A percentile compares a stretch with the other conserved stretches of the same genome.
Conservation (phyloP, 129 eudicot species). For the Lactuca sativa region DNA sequence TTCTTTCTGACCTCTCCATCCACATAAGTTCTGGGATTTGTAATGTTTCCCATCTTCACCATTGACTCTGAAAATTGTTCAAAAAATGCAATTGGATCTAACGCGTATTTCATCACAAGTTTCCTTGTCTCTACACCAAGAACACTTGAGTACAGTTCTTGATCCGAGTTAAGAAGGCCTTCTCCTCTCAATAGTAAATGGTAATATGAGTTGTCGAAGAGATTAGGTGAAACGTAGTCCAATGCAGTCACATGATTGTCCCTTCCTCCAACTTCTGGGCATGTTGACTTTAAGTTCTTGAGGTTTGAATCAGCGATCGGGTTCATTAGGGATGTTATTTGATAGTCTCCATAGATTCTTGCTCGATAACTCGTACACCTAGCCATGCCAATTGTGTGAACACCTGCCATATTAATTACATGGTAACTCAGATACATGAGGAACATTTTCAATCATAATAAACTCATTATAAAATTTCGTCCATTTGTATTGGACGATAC, state of each 20-base stretch:
- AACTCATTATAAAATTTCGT: too few relatives aligned
- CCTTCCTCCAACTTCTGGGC: slow-evolving; percentile 58
- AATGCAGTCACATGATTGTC: slow-evolving; percentile 61
- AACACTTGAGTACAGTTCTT: slow-evolving; percentile 75
- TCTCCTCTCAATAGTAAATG: slow-evolving; percentile 63
- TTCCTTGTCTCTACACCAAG: slow-evolving; percentile 58
- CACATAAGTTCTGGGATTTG: slow-evolving; percentile 55
- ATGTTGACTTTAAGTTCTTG: slow-evolving; percentile 44
- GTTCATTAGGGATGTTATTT: slow-evolving; percentile 42
- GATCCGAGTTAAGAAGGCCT: slow-evolving; percentile 82
- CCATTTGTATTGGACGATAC: too few relatives aligned
- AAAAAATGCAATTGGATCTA: slow-evolving; percentile 58
- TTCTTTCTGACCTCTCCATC: slow-evolving; percentile 89
- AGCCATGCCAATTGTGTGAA: slow-evolving; percentile 92
- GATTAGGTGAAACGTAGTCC: slow-evolving; percentile 62
- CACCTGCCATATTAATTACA: slow-evolving; percentile 48
- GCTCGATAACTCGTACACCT: slow-evolving; percentile 70
- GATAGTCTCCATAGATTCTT: slow-evolving; percentile 78
- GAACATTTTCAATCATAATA: too few relatives aligned
- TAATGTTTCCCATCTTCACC: slow-evolving; percentile 87
- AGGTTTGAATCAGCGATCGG: slow-evolving; percentile 48
- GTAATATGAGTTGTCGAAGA: slow-evolving; percentile 79
- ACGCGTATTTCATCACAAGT: slow-evolving; percentile 65
- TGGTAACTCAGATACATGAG: neutral
- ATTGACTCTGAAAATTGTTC: slow-evolving; percentile 84